Percentiles rank a stretch among this genome's conserved stretches.
These are phyloP conservation scores for Metarhizium rileyi DNA, from an alignment of 2,329 filamentous ascomycete genomes.

Conservation along the genomic window DNA sequence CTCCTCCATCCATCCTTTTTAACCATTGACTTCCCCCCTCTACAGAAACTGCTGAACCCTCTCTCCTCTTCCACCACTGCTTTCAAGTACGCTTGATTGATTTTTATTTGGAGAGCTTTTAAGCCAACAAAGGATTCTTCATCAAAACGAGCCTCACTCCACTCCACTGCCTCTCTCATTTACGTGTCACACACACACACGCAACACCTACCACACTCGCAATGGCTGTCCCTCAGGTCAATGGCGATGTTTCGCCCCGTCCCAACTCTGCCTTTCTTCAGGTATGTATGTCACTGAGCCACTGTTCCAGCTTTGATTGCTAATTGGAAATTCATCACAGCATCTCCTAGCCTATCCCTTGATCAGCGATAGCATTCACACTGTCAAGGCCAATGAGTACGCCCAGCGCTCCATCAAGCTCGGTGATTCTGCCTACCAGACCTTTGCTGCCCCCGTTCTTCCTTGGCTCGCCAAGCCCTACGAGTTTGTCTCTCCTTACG, in stretches of 20 bases:
- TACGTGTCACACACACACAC: background rate
- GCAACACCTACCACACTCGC: background rate
- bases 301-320: background rate
- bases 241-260: constrained; percentile 38
- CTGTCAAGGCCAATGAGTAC: constrained; percentile 72
- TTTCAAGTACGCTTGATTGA: background rate
- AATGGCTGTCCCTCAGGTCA: constrained; percentile 36
- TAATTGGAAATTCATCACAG: constrained; percentile 34
- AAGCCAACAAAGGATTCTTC: background rate
- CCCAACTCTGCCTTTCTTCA: constrained; percentile 40
- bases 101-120: background rate
- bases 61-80: background rate
- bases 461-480: constrained; percentile 65
- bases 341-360: constrained; percentile 80
- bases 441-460: constrained; percentile 66
- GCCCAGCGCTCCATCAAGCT: constrained; percentile 75
- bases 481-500: constrained; percentile 74
- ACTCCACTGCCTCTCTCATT: background rate
- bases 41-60: background rate
- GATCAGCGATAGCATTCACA: constrained; percentile 66
- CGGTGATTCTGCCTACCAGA: constrained; percentile 64
- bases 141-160: background rate
- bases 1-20: constrained; percentile 3
- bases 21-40: constrained; percentile 6
- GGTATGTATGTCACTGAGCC: constrained; percentile 23